Evolutionary conservation across 495 filamentous ascomycete species (phyloP).

Genomic region (Penicillium silybi): DNA sequence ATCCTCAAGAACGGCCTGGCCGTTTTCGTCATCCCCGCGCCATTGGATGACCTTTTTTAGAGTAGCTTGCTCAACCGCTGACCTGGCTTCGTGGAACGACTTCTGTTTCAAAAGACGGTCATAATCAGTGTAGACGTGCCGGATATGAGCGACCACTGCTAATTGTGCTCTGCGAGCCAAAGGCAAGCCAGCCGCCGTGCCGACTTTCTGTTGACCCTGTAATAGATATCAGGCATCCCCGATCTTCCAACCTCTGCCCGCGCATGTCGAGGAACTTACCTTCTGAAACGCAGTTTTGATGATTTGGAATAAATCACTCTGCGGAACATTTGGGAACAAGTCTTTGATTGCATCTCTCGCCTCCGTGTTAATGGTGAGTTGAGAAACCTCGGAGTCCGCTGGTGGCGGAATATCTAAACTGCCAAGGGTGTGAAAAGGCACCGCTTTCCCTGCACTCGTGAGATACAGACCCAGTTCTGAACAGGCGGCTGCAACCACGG

Average conservation of each 20-base stretch:
- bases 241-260: conserved; percentile 5
- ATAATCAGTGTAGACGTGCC: conserved; percentile 83
- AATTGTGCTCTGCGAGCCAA: conserved; percentile 75
- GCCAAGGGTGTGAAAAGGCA: conserved; percentile 29
- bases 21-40: conserved; percentile 81
- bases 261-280: conserved; percentile 42
- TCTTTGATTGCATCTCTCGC: conserved; percentile 72
- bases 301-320: conserved; percentile 70
- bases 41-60: conserved; percentile 75
- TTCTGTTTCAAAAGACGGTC: conserved; percentile 67
- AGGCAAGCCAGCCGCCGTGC: conserved; percentile 60
- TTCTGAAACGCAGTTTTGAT: conserved; percentile 80
- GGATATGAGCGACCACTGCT: conserved; percentile 80
- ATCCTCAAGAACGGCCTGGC: conserved; percentile 70
- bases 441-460: conserved; percentile 39
- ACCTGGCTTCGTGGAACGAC: conserved; percentile 65
- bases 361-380: conserved; percentile 66
- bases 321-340: conserved; percentile 81
- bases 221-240: conserved; percentile 16
- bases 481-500: conserved; percentile 53
- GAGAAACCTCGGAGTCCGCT: conserved; percentile 37
- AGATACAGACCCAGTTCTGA: conserved; percentile 41
- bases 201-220: conserved; percentile 59
- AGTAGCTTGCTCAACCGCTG: conserved; percentile 63
- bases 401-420: conserved; percentile 6